These are phyloP conservation scores for Penicillium goetzii DNA, from an alignment of 495 filamentous ascomycete species.

Conservation along the genomic window DNA sequence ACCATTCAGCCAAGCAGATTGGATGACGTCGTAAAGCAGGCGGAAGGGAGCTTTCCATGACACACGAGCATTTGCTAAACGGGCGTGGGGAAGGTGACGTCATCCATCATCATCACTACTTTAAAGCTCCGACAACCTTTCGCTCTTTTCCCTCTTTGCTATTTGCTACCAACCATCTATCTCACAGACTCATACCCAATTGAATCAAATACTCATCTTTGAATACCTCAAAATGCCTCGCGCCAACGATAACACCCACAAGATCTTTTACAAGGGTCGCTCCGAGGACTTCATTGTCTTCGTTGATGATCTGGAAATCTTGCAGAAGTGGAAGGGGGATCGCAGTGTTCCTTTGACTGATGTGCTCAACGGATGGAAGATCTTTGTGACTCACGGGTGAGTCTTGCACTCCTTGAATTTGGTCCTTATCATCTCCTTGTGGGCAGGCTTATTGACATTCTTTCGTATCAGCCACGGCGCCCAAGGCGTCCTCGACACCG, in stretches of 20 bases:
- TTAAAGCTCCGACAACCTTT: conserved; percentile 22
- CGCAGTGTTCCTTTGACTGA: conserved; percentile 75
- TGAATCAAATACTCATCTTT: not conserved
- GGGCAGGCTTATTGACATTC: not conserved
- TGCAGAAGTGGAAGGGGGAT: conserved; percentile 84
- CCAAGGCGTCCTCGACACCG: conserved; percentile 76
- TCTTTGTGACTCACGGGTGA: conserved; percentile 91
- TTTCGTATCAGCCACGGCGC: conserved; percentile 71
- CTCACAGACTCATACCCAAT: conserved; percentile 11
- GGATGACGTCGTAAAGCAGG: conserved; percentile 24
- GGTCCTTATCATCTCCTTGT: not conserved
- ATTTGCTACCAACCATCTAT: conserved; percentile 7
- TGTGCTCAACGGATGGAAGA: conserved; percentile 86
- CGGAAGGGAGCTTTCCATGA: conserved; percentile 19
- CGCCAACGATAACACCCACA: conserved; percentile 72
- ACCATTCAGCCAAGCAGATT: not conserved
- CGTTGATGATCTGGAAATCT: conserved; percentile 70
- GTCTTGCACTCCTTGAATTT: conserved; percentile 23
- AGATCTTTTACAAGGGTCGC: conserved; percentile 89
- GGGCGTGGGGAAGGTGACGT: conserved; percentile 34
- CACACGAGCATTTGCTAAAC: conserved; percentile 19
- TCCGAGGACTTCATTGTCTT: conserved; percentile 91
- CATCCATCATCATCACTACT: conserved; percentile 32
- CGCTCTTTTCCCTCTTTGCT: not conserved
- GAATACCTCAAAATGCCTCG: conserved; percentile 66